Base-by-base conservation (phyloP, 2,329 filamentous ascomycete genomes). In the Raffaelea arxii region DNA sequence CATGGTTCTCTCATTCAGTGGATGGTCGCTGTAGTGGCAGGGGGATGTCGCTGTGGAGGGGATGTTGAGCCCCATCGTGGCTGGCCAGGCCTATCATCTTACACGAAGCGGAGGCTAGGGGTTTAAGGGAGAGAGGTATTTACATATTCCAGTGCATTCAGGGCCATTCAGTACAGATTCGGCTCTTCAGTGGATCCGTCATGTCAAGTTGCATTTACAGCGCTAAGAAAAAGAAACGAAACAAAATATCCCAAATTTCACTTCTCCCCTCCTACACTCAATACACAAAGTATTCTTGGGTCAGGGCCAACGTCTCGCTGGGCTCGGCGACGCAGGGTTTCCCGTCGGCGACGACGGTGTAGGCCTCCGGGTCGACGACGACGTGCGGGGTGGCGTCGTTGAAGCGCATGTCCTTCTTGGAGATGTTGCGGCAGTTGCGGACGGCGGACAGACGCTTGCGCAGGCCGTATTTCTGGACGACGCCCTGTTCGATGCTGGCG, bases 301-400 rank as follows among this genome's bases (percentile, higher is more conserved):
- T 80, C 60, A 95, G 69, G 6, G 89, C 89, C 64, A 96, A 62
- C 44, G 60, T 72, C 23, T 72, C 71, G 21, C 84, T 78, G 4
- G 89, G 86, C 63, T 84, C 86, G 0, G 87, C 87, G 37, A 69
- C 74, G 59, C 85, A 90, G 30, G 81, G 68, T 62, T 77, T 65
- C 0, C 86, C 89, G 65, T 95, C 88, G 2, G 90, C 90, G 67
- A 91, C 82, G 23, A 96, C 90, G 16, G 72, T 77, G 68, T 96
- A 97, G 58, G 77, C 82, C 73, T 97, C 91, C 5, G 91, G 86
- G 63, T 97, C 90, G 50, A 97, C 90, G 57, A 72, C 80, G 86
- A 97, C 96, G 67, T 74, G 79, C 14, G 91, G 91, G 78, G 80
- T 88, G 46, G 66, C 66, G 58, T 88, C 80, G 63, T 96, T 96